Percentiles rank a stretch among this genome's conserved stretches.
These are phyloP conservation scores for Claviceps capensis DNA, from an alignment of 2,329 filamentous ascomycete genomes.

Conservation along the genomic window DNA sequence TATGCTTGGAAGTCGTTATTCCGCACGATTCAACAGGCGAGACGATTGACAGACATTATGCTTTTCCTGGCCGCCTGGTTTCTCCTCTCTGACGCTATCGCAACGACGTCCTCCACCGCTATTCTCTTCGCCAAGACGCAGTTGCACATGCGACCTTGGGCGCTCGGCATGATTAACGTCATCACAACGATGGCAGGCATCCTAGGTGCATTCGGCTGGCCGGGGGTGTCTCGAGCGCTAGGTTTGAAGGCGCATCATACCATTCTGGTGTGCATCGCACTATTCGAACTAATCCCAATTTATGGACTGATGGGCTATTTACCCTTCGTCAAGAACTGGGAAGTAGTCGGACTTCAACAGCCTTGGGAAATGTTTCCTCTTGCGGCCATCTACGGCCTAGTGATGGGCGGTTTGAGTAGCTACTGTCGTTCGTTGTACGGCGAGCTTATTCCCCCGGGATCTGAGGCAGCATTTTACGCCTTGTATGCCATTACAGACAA, in stretches of 20 bases:
- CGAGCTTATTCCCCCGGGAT: constrained; percentile 85
- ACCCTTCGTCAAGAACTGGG: constrained; percentile 60
- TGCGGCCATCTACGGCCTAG: constrained; percentile 81
- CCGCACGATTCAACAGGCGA: constrained; percentile 63
- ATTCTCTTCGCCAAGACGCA: constrained; percentile 93
- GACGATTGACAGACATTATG: constrained; percentile 57
- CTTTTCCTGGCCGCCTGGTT: constrained; percentile 87
- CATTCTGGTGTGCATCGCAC: constrained; percentile 75
- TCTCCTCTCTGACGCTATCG: constrained; percentile 82
- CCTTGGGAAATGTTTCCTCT: constrained; percentile 96
- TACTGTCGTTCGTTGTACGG: constrained; percentile 90
- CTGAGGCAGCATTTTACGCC: constrained; percentile 91
- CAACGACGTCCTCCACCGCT: constrained; percentile 86
- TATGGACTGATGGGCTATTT: constrained; percentile 86
- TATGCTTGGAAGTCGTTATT: constrained; percentile 83
- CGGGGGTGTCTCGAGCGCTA: constrained; percentile 57
- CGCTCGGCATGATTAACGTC: constrained; percentile 83
- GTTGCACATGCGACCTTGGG: constrained; percentile 77
- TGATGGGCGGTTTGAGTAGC: constrained; percentile 80
- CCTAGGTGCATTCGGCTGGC: constrained; percentile 81
- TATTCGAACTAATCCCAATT: constrained; percentile 86
- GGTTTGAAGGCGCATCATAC: constrained; percentile 69
- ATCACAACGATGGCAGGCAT: constrained; percentile 78
- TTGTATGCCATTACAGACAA: constrained; percentile 97
- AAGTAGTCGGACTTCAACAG: constrained; percentile 75